phyloP scores from a whole-genome alignment of 2,329 filamentous ascomycete genomes.

The Xylaria sp. region DNA sequence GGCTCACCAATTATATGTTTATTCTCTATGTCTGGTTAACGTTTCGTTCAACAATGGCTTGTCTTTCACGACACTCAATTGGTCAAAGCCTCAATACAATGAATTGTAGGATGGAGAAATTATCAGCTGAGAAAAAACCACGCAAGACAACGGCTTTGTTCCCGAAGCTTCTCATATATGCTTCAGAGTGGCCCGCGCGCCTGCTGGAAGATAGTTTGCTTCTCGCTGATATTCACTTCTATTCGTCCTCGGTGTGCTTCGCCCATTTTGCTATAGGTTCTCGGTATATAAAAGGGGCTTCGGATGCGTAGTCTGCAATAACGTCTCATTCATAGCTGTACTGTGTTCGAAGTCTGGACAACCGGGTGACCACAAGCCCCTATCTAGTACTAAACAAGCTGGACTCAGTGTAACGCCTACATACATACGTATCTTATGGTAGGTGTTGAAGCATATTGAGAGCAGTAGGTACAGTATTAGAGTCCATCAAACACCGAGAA shows the following conservation, averaged over 20 bases:
- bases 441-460: neutral
- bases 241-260: neutral
- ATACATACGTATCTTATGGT: neutral
- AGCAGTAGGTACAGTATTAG: neutral
- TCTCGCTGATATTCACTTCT: neutral
- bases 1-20: neutral
- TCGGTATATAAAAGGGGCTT: neutral
- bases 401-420: neutral
- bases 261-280: too few relatives aligned
- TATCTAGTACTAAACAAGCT: neutral
- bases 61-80: neutral
- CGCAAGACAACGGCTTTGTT: neutral
- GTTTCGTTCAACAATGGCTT: neutral
- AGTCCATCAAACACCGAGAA: conserved; percentile 1
- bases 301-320: neutral
- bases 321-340: neutral
- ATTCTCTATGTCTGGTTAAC: neutral
- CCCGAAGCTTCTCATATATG: conserved; percentile 1
- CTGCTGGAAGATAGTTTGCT: neutral
- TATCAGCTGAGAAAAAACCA: neutral
- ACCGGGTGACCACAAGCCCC: neutral
- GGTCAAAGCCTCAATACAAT: neutral
- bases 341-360: neutral
- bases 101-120: neutral
- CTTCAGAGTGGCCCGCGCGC: neutral